A percentile compares a stretch with the other conserved stretches of the same genome.
Evolutionary conservation across 371 early-diverging fungal species (phyloP).

Genomic region (Chytridium lagenaria): DNA sequence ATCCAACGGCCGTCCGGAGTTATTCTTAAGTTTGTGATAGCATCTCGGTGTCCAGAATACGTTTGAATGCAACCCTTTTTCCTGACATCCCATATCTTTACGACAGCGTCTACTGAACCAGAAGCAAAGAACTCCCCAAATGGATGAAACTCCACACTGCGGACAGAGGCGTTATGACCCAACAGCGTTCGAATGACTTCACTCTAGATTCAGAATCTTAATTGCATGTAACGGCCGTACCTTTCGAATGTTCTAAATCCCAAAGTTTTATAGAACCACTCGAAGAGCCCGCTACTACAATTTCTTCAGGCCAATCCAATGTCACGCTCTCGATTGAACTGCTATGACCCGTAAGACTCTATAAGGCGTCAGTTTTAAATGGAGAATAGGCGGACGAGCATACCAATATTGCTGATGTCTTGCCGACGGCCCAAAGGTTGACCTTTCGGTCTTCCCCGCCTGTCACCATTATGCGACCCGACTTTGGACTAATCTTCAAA

Average conservation of each 20-base stretch:
- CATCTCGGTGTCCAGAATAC: conserved; percentile 47
- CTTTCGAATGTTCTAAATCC: conserved; percentile 64
- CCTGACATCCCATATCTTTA: conserved; percentile 70
- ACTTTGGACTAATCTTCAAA: conserved; percentile 56
- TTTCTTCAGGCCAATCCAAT: conserved; percentile 61
- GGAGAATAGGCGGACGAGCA: neutral
- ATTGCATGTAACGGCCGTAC: conserved; percentile 38
- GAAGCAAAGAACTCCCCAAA: conserved; percentile 72
- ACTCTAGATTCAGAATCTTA: neutral
- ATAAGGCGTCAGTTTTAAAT: too few relatives aligned
- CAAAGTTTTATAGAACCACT: conserved; percentile 66
- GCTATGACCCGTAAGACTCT: conserved; percentile 58
- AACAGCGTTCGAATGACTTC: conserved; percentile 59
- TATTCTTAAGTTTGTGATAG: conserved; percentile 45
- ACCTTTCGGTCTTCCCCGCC: conserved; percentile 61
- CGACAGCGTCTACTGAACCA: conserved; percentile 62
- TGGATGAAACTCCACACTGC: conserved; percentile 63
- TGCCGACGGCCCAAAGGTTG: conserved; percentile 61
- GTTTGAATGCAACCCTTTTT: conserved; percentile 65
- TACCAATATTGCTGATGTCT: conserved; percentile 51
- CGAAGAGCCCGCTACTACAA: conserved; percentile 60
- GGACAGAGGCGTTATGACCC: conserved; percentile 61
- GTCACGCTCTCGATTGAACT: conserved; percentile 52
- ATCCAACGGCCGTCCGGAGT: conserved; percentile 68
- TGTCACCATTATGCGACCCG: conserved; percentile 59